phyloP scores from a whole-genome alignment of 768 basidiomycete species.

The Suillus paluster region DNA sequence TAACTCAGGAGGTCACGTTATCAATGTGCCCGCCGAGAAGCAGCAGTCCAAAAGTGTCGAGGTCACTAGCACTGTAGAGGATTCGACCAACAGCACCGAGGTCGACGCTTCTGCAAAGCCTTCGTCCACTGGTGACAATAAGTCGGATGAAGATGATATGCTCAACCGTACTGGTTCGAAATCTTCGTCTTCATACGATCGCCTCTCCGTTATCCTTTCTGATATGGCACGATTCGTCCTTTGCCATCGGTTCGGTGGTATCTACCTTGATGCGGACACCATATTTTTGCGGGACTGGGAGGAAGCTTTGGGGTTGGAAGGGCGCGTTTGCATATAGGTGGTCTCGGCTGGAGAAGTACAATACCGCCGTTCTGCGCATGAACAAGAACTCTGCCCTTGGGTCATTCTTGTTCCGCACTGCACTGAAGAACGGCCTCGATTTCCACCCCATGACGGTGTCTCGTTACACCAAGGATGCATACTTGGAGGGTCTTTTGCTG shows the following conservation, averaged over 20 bases:
- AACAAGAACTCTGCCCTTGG: constrained; percentile 93
- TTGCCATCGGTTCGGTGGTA: constrained; percentile 95
- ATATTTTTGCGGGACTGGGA: constrained; percentile 98
- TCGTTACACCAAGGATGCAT: constrained; percentile 87
- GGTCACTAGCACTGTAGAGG: constrained; percentile 18
- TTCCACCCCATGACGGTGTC: constrained; percentile 98
- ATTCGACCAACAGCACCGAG: constrained; percentile 29
- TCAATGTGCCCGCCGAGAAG: constrained; percentile 60
- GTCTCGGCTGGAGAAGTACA: constrained; percentile 91
- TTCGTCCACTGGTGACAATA: constrained; percentile 29
- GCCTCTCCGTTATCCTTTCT: constrained; percentile 89
- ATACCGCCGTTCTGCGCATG: constrained; percentile 94
- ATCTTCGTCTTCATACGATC: constrained; percentile 86
- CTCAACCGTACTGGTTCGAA: constrained; percentile 88
- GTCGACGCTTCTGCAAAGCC: constrained; percentile 18
- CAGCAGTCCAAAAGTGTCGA: constrained; percentile 31
- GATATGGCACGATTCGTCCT: constrained; percentile 98
- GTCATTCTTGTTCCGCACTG: constrained; percentile 92
- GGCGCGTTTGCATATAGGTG: constrained; percentile 98
- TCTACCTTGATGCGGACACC: constrained; percentile 97
- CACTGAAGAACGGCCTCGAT: constrained; percentile 90
- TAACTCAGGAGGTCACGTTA: constrained; percentile 83
- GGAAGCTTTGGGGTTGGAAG: constrained; percentile 95
- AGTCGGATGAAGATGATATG: constrained; percentile 53
- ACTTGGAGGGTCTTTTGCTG: constrained; percentile 80